phyloP scores from a whole-genome alignment of 1,139 yeast genomes.

The Yamadazyma kanchanaburiensis region DNA sequence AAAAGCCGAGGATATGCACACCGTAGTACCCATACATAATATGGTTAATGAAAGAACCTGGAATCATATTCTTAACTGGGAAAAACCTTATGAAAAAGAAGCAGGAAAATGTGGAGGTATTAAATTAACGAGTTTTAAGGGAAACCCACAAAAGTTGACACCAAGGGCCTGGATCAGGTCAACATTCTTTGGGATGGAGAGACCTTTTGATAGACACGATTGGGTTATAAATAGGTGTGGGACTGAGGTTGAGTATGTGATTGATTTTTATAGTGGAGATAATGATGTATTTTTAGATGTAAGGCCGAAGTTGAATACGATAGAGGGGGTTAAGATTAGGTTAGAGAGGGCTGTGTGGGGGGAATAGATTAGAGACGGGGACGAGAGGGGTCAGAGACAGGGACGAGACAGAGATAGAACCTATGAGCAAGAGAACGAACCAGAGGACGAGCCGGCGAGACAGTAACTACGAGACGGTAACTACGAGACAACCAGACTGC shows the following conservation, averaged over 20 bases:
- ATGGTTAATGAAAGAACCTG: constrained; percentile 93
- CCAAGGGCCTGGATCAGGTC: constrained; percentile 85
- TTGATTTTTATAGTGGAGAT: constrained; percentile 76
- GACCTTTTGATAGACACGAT: constrained; percentile 95
- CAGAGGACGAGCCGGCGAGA: no score
- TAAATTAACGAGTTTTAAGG: constrained; percentile 80
- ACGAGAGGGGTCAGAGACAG: no score
- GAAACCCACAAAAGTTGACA: constrained; percentile 78
- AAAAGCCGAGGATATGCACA: constrained; percentile 73
- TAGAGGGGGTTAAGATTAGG: constrained; percentile 78
- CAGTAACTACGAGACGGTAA: no score
- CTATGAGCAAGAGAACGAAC: no score
- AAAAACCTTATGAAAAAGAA: constrained; percentile 55
- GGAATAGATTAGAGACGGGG: no score
- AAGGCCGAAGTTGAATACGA: constrained; percentile 78
- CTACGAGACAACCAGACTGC: no score
- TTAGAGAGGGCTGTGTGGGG: constrained; percentile 54
- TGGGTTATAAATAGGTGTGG: constrained; percentile 94
- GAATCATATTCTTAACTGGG: constrained; percentile 85
- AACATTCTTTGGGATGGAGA: constrained; percentile 56
- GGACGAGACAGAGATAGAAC: no score
- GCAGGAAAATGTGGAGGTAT: constrained; percentile 72
- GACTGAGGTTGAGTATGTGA: constrained; percentile 77
- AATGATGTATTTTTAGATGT: constrained; percentile 80
- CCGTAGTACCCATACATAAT: constrained; percentile 92